Evolutionary conservation across 2,329 filamentous ascomycete genomes (phyloP).

Genomic region (Xylaria sp.): DNA sequence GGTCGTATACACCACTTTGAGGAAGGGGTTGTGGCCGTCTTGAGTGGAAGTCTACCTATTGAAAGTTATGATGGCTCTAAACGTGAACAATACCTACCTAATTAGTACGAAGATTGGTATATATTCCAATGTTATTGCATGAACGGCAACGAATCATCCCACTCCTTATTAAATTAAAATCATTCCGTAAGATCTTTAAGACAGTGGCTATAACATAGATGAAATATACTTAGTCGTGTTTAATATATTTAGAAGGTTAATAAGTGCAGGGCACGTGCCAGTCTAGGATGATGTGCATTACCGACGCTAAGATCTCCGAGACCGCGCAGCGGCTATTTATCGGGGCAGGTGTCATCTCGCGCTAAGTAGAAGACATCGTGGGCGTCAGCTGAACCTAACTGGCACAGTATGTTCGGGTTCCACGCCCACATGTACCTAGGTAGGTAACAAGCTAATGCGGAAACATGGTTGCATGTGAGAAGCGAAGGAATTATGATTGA

Average conservation of each 20-base stretch:
- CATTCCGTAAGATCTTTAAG: not conserved
- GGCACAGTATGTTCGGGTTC: too few relatives aligned
- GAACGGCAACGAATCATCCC: not conserved
- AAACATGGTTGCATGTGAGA: not conserved
- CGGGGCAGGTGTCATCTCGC: not conserved
- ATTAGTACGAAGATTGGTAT: too few relatives aligned
- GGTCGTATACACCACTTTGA: too few relatives aligned
- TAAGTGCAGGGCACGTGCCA: slow-evolving; percentile 23
- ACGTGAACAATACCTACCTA: too few relatives aligned
- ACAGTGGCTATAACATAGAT: not conserved
- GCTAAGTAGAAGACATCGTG: not conserved
- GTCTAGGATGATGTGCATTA: slow-evolving; percentile 29
- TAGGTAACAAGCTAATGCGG: not conserved
- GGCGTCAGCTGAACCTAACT: not conserved
- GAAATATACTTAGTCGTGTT: not conserved
- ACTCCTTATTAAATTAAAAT: not conserved
- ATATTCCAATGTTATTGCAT: too few relatives aligned
- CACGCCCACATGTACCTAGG: too few relatives aligned
- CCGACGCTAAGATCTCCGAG: slow-evolving; percentile 31
- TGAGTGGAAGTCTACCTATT: too few relatives aligned
- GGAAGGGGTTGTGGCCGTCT: too few relatives aligned
- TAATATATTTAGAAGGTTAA: not conserved
- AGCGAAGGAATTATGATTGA: too few relatives aligned
- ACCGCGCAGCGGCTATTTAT: slow-evolving; percentile 11
- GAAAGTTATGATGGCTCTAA: too few relatives aligned